A percentile compares a stretch with the other conserved stretches of the same genome.
Conservation (phyloP, 2,329 filamentous ascomycete genomes). For the Ceratocystis alfenasii region DNA sequence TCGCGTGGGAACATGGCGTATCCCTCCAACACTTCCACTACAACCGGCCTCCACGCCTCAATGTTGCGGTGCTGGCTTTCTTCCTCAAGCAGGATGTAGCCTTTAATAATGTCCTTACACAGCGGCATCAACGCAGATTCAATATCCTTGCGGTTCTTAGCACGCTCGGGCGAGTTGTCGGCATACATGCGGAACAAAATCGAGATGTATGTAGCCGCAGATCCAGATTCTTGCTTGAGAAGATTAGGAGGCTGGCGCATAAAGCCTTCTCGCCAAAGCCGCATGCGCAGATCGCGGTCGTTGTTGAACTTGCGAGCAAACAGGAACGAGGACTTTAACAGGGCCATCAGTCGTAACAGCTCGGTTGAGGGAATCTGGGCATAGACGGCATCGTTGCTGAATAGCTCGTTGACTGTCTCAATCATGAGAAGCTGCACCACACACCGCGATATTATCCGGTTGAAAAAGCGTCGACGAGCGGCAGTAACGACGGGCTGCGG, state of each 20-base stretch:
- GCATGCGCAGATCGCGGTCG: conserved; percentile 88
- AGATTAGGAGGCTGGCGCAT: conserved; percentile 99
- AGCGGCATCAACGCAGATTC: conserved; percentile 87
- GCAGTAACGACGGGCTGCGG: conserved; percentile 87
- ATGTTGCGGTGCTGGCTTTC: conserved; percentile 97
- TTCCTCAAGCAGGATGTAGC: conserved; percentile 77
- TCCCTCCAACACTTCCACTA: conserved; percentile 91
- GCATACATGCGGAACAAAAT: conserved; percentile 97
- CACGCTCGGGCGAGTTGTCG: conserved; percentile 71
- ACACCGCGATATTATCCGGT: conserved; percentile 97
- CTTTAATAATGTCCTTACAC: conserved; percentile 83
- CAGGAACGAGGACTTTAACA: conserved; percentile 90
- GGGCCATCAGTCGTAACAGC: conserved; percentile 79
- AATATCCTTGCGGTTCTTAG: conserved; percentile 66
- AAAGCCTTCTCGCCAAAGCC: conserved; percentile 93
- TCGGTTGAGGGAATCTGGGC: conserved; percentile 81
- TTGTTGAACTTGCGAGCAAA: conserved; percentile 97
- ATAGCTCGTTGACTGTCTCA: conserved; percentile 96
- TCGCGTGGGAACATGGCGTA: conserved; percentile 71
- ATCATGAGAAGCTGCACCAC: conserved; percentile 98
- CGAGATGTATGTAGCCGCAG: conserved; percentile 85
- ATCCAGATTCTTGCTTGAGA: conserved; percentile 89
- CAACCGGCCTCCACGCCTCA: conserved; percentile 89
- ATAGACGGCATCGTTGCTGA: conserved; percentile 94
- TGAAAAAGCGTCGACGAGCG: conserved; percentile 89